phyloP scores from a whole-genome alignment of 2,329 filamentous ascomycete species.

The Arthrobotrys sinensis region DNA sequence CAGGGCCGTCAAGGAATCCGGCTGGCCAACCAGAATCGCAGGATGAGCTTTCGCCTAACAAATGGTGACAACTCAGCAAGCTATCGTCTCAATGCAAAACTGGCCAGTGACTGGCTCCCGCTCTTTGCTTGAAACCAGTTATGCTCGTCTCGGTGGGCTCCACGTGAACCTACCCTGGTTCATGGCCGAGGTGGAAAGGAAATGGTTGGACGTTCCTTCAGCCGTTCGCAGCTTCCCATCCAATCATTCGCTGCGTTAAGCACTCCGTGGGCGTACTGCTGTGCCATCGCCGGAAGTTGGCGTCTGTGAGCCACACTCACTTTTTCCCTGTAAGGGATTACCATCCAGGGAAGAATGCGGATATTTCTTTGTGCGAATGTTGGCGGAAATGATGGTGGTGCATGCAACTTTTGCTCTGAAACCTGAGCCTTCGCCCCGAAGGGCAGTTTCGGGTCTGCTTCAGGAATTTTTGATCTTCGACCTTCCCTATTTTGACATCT shows the following conservation, averaged over 20 bases:
- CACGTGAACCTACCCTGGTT: conserved; percentile 59
- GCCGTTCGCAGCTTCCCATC: conserved; percentile 53
- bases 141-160: conserved; percentile 57
- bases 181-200: conserved; percentile 53
- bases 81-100: conserved; percentile 61
- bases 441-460: conserved; percentile 58
- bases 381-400: conserved; percentile 20
- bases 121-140: conserved; percentile 59
- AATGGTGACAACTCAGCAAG: conserved; percentile 62
- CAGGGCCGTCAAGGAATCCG: conserved; percentile 57
- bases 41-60: conserved; percentile 57
- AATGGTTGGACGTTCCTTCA: conserved; percentile 52
- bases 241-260: conserved; percentile 58
- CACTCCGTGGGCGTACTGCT: conserved; percentile 54
- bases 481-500: conserved; percentile 54
- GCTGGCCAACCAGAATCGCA: conserved; percentile 52
- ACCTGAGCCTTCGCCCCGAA: conserved; percentile 41
- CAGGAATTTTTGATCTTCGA: conserved; percentile 54
- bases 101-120: conserved; percentile 55
- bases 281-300: conserved; percentile 59
- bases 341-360: conserved; percentile 38
- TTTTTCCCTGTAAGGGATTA: conserved; percentile 45
- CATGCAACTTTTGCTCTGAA: conserved; percentile 36
- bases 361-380: conserved; percentile 48
- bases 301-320: conserved; percentile 58